These are phyloP conservation scores for Ustilago bromivora DNA, from an alignment of 1,284 basidiomycete species.

Conservation along the genomic window DNA sequence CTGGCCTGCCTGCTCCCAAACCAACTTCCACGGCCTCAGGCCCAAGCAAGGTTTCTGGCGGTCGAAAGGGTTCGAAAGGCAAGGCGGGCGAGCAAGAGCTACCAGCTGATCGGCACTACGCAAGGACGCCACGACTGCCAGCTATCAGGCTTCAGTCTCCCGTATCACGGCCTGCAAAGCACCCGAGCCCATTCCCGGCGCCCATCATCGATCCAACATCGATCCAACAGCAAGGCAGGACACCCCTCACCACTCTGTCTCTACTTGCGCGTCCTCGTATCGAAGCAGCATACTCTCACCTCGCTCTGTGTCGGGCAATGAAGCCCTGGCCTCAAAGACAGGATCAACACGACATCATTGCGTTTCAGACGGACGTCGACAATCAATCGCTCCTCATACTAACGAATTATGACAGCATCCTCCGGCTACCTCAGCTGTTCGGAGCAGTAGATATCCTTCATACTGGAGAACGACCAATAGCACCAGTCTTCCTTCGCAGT, in stretches of 20 bases:
- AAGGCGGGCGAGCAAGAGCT: background rate
- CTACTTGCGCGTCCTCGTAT: background rate
- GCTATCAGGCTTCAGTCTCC: conserved; percentile 7
- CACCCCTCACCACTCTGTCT: background rate
- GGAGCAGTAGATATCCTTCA: background rate
- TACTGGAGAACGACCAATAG: background rate
- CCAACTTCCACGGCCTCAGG: background rate
- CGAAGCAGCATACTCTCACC: conserved; percentile 33
- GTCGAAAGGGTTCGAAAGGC: background rate
- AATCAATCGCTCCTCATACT: conserved; percentile 8
- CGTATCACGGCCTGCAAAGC: background rate
- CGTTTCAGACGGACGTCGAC: conserved; percentile 14
- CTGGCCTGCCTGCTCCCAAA: conserved; percentile 2
- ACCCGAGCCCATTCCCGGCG: background rate
- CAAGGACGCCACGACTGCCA: conserved; percentile 8
- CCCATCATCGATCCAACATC: conserved; percentile 14
- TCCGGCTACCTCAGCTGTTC: background rate
- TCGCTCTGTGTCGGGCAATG: conserved; percentile 18
- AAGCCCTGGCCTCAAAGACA: background rate
- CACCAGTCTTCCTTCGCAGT: background rate
- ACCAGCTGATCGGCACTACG: background rate
- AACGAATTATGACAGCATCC: background rate
- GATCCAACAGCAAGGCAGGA: conserved; percentile 15
- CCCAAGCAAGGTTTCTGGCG: background rate
- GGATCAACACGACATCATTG: background rate